Evolutionary conservation across 2,329 filamentous ascomycete species (phyloP).

Genomic region (Fusarium coffeatum): DNA sequence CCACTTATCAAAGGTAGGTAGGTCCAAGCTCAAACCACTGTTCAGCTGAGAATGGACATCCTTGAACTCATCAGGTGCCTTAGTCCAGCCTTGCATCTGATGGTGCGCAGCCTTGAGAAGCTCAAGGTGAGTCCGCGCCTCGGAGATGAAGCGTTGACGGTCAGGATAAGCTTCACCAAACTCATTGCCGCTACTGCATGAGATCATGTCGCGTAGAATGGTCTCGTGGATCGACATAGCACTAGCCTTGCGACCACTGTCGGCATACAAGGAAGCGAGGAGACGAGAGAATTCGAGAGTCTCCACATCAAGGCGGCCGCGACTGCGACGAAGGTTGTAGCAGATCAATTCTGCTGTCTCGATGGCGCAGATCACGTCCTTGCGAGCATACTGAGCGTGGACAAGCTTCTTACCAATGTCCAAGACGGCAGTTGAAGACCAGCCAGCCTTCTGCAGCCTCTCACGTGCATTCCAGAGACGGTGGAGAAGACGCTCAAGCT

Average conservation of each 20-base stretch:
- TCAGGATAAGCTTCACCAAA: conserved; percentile 19
- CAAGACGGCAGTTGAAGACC: conserved; percentile 40
- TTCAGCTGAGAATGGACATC: conserved; percentile 36
- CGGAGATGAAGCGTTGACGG: conserved; percentile 19
- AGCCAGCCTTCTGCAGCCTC: conserved; percentile 34
- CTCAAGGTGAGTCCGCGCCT: conserved; percentile 38
- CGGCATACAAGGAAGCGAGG: conserved; percentile 40
- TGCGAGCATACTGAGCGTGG: conserved; percentile 34
- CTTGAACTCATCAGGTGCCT: conserved; percentile 29
- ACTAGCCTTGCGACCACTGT: conserved; percentile 10
- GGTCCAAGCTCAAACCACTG: conserved; percentile 22
- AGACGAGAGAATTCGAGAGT: conserved; percentile 44
- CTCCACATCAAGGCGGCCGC: conserved; percentile 43
- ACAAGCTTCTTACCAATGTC: conserved; percentile 43
- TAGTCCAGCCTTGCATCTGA: conserved; percentile 38
- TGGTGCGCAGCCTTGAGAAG: conserved; percentile 34
- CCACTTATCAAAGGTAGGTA: conserved; percentile 42
- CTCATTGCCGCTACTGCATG: conserved; percentile 21
- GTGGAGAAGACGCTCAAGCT: conserved; percentile 53
- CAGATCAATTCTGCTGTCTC: conserved; percentile 42
- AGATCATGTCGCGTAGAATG: conserved; percentile 40
- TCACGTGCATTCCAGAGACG: conserved; percentile 43
- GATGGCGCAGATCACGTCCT: conserved; percentile 32
- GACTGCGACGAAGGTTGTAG: conserved; percentile 45
- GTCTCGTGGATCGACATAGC: conserved; percentile 43